phyloP scores from a whole-genome alignment of 2,329 filamentous ascomycete genomes.

The Colletotrichum musae region DNA sequence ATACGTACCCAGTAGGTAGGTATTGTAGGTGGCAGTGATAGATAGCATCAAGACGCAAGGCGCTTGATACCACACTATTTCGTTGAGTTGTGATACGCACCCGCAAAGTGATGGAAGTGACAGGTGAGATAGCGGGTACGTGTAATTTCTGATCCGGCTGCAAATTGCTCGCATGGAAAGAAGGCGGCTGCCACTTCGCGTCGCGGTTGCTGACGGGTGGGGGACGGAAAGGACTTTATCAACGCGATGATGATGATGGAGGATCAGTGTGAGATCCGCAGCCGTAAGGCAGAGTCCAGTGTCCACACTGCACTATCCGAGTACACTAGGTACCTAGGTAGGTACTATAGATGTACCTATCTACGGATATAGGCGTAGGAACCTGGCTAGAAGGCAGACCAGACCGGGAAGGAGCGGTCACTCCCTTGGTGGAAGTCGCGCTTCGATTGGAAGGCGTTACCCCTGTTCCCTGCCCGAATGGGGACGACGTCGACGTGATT shows the following conservation, averaged over 20 bases:
- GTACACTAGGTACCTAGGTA: no score
- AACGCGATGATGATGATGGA: slow-evolving; percentile 3
- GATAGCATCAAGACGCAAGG: background rate
- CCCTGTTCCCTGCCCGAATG: background rate
- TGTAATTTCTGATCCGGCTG: no score
- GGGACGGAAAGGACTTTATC: slow-evolving; percentile 12
- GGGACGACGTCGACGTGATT: background rate
- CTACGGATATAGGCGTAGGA: no score
- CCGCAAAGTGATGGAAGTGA: no score
- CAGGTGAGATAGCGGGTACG: no score
- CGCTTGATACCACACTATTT: background rate
- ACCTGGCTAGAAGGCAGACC: no score
- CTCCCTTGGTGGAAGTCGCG: slow-evolving; percentile 22
- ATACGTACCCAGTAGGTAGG: no score
- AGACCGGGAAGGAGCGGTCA: background rate
- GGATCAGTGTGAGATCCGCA: background rate
- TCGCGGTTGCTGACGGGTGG: slow-evolving; percentile 19
- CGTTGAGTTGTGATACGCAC: background rate
- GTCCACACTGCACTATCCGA: no score
- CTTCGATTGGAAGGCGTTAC: slow-evolving; percentile 2
- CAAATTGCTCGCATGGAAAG: slow-evolving; percentile 8
- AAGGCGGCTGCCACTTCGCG: slow-evolving; percentile 7
- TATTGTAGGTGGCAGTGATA: no score
- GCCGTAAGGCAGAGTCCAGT: background rate
- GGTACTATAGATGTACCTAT: no score